Evolutionary conservation across 2,329 filamentous ascomycete species (phyloP), one percentile per base, ranked within the genome.

Genomic region (Cercospora zeina): DNA sequence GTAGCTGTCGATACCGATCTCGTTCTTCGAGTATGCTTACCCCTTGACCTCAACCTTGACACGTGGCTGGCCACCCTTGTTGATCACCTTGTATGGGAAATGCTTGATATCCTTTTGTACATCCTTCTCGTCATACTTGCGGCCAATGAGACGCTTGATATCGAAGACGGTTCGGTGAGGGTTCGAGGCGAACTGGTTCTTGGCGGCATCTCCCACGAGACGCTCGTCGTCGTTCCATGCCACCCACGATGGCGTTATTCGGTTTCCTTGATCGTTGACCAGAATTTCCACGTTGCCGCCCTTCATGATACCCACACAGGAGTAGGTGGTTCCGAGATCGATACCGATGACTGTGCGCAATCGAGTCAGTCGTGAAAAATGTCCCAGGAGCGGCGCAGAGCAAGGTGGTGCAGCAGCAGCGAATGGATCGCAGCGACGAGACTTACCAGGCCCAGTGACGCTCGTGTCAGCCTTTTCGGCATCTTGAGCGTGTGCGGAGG

Each of bases 91-190:
- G 89, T 93, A 99, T 74, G 95, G 93, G 86, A 96, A 97, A 84
- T 97, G 90, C 90, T 99, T 97, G 76, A 95, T 85, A 76, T 99
- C 95, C 76, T 83, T 85, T 82, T 97, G 93, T 69, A 97, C 88
- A 68, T 96, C 90, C 82, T 89, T 90, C 77, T 78, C 80, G 70
- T 74, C 75, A 73, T 76, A 82, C 74, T 82, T 82, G 69, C 79
- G 77, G 39, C 80, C 80, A 68, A 82, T 82, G 62, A 82, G 73
- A 73, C 80, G 78, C 78, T 82, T 82, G 77, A 74, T 74, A 61
- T 73, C 69, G 74, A 81, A 82, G 64, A 82, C 73, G 58, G 80
- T 82, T 65, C 77, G 74, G 65, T 77, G 68, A 59, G 80, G 80
- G 74, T 82, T 82, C 67, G 76, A 76, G 61, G 80, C 78, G 73